Evolutionary conservation across 2,329 filamentous ascomycete genomes (phyloP).

Genomic region (Blastomyces emzantsi): DNA sequence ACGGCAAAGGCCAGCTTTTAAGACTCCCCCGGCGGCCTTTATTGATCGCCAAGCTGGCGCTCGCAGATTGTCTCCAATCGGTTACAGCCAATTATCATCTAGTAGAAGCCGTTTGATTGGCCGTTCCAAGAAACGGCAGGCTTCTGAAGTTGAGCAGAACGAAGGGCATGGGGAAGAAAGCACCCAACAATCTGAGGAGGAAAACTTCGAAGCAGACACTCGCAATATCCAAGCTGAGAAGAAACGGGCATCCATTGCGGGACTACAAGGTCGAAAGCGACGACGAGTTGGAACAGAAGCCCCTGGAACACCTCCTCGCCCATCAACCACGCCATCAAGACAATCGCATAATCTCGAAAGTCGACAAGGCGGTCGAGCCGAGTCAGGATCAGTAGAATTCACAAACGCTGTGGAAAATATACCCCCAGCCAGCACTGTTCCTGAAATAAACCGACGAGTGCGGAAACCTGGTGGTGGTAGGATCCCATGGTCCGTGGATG

Average conservation of each 20-base stretch:
- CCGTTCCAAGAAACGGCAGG: slow-evolving; percentile 15
- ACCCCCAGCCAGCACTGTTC: not conserved
- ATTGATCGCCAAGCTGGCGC: slow-evolving; percentile 31
- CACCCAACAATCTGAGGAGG: slow-evolving; percentile 13
- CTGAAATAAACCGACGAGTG: not conserved
- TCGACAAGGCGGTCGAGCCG: not conserved
- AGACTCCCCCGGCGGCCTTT: slow-evolving; percentile 20
- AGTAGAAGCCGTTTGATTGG: slow-evolving; percentile 5
- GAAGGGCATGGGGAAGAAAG: slow-evolving; percentile 13
- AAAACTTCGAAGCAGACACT: slow-evolving; percentile 30
- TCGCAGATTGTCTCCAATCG: slow-evolving; percentile 28
- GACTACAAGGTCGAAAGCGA: not conserved
- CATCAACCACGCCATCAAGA: not conserved
- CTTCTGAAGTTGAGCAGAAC: slow-evolving; percentile 9
- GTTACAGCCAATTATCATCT: slow-evolving; percentile 7
- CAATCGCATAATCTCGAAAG: not conserved
- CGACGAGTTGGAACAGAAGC: not conserved
- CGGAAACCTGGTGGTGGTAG: slow-evolving; percentile 5
- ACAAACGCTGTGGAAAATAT: not conserved
- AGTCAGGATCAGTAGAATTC: not conserved
- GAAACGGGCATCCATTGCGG: slow-evolving; percentile 1
- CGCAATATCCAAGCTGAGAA: not conserved
- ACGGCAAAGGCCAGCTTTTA: slow-evolving; percentile 4
- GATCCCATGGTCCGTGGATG: slow-evolving; percentile 30
- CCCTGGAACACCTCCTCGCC: not conserved